Evolutionary conservation across 1,284 basidiomycete species (phyloP), one percentile per base, ranked within the genome.

Genomic region (Sporisorium sorghi): DNA sequence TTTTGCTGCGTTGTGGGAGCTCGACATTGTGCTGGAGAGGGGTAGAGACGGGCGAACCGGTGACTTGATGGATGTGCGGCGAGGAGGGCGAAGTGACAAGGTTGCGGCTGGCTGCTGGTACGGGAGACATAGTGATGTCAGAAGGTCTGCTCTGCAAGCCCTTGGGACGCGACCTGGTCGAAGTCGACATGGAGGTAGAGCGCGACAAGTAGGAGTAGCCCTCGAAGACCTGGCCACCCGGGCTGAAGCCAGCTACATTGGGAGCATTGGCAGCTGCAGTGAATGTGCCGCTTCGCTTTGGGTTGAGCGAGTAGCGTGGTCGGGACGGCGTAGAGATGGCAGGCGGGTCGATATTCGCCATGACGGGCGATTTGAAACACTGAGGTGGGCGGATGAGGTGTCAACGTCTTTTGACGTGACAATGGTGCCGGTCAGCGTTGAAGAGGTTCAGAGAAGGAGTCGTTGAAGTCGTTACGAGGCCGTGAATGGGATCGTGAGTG

Each of bases 161-260:
- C 23, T 66, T 74, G 14, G 74, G 77, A 5, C 72, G 67, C 17
- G 79, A 73, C 12, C 80, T 39, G 14, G 78, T 73, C 12, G 80
- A 66, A 12, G 80, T 82, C 2, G 72, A 69, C 56, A 81, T 76
- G 50, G 77, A 73, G 19, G 78, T 65, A 42, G 73, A 71, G 23
- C 78, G 62, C 15, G 62, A 44, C 39, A 81, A 75, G 61, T 81
- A 81, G 5, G 78, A 80, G 59, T 79, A 81, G 50, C 78, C 78
- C 24, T 68, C 52, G n/a, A 73, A 70, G 23, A 80, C 71, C 30
- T 73, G 61, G 2, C 78, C 79, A 10, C 79, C 79, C 10, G 79
- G 79, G 19, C 70, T 76, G 68, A 81, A 81, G 53, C 74, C 79
- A n/a, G 74, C 62, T 5, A 72, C 66, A 48, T 64, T 67, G 48